Evolutionary conservation across 768 basidiomycete species (phyloP).

Genomic region (Suillus discolor): DNA sequence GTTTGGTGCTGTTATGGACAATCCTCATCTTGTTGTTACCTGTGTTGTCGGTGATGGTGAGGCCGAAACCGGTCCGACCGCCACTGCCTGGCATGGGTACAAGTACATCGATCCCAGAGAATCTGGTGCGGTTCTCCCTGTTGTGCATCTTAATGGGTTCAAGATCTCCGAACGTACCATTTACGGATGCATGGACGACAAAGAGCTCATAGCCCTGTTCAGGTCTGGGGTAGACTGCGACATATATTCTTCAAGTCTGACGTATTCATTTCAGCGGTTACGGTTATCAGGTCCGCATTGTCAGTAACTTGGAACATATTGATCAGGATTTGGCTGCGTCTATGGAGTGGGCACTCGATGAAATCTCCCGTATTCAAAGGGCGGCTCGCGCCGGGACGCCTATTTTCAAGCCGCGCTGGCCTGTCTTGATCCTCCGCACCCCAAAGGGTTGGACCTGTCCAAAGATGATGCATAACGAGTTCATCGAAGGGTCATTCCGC

Average conservation of each 20-base stretch:
- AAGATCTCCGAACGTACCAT: slow-evolving; percentile 92
- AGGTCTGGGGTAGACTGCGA: slow-evolving; percentile 43
- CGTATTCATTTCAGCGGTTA: slow-evolving; percentile 53
- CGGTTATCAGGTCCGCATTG: slow-evolving; percentile 87
- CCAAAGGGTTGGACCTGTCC: slow-evolving; percentile 84
- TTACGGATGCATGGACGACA: slow-evolving; percentile 88
- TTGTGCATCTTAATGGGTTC: slow-evolving; percentile 86
- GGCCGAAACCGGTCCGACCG: slow-evolving; percentile 80
- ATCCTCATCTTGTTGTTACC: slow-evolving; percentile 79
- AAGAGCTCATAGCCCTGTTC: slow-evolving; percentile 76
- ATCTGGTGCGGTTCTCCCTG: slow-evolving; percentile 89
- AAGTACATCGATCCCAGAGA: slow-evolving; percentile 92
- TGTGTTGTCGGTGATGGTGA: slow-evolving; percentile 91
- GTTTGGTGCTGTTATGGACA: slow-evolving; percentile 91
- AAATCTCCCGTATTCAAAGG: slow-evolving; percentile 76
- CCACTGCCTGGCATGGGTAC: slow-evolving; percentile 80
- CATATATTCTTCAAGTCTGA: slow-evolving; percentile 6
- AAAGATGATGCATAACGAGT: slow-evolving; percentile 63
- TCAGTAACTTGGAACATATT: slow-evolving; percentile 65
- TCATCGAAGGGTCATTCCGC: slow-evolving; percentile 79
- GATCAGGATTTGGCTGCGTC: slow-evolving; percentile 81
- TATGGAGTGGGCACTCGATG: slow-evolving; percentile 77
- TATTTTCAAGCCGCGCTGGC: slow-evolving; percentile 89
- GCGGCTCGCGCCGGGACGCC: slow-evolving; percentile 79
- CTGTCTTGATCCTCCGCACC: slow-evolving; percentile 81